phyloP scores from a whole-genome alignment of 2,329 filamentous ascomycete genomes.

The Epichloe gansuensis region DNA sequence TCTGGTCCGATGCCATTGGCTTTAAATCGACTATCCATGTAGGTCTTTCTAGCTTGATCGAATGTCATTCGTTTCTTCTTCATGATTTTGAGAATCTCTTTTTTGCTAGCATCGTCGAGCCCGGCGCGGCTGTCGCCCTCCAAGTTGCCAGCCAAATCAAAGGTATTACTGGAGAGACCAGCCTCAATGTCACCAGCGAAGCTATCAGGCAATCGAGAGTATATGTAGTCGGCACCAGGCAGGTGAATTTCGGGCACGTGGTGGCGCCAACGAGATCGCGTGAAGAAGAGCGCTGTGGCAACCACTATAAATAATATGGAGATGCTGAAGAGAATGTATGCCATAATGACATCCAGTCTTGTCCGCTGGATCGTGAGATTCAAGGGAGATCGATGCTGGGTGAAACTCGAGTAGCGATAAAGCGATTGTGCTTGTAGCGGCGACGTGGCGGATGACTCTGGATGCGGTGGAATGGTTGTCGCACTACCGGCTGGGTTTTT shows the following conservation, averaged over 20 bases:
- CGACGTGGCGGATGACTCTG: conserved; percentile 2
- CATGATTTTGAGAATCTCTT: conserved; percentile 82
- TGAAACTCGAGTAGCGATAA: background rate
- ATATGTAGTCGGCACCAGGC: conserved; percentile 49
- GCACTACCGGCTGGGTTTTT: background rate
- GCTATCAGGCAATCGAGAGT: conserved; percentile 61
- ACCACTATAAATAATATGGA: conserved; percentile 57
- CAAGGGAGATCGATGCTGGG: background rate
- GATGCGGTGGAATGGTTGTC: background rate
- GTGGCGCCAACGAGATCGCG: conserved; percentile 64
- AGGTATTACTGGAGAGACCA: conserved; percentile 69
- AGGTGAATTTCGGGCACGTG: conserved; percentile 48
- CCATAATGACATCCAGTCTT: conserved; percentile 39
- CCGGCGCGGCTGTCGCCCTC: conserved; percentile 69
- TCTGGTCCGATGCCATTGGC: conserved; percentile 82
- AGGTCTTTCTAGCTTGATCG: conserved; percentile 78
- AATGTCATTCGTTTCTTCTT: conserved; percentile 70
- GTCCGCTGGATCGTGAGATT: background rate
- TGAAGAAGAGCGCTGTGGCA: conserved; percentile 69
- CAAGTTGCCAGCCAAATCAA: conserved; percentile 73
- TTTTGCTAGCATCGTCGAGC: conserved; percentile 67
- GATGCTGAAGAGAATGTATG: conserved; percentile 67
- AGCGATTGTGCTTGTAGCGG: background rate
- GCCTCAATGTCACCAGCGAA: conserved; percentile 82
- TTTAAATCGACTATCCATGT: conserved; percentile 74